Evolutionary conservation across 225 moss, liverwort and hornwort species (phyloP).

Genomic region (Pseudoscleropodium purum): DNA sequence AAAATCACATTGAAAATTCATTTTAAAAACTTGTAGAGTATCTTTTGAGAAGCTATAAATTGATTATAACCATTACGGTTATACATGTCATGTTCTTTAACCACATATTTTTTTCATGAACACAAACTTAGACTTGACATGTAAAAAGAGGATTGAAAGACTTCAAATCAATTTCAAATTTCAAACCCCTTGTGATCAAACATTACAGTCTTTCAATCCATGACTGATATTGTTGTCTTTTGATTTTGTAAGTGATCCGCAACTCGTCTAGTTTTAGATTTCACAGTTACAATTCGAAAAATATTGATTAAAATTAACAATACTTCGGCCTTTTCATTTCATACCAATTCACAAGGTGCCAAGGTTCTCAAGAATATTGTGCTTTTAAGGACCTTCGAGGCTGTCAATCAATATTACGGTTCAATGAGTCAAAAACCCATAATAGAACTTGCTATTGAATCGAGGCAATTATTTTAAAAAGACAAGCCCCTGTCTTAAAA

Average conservation of each 20-base stretch:
- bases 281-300: neutral
- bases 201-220: neutral
- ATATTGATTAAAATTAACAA: neutral
- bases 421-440: neutral
- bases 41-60: neutral
- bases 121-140: neutral
- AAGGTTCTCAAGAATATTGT: neutral
- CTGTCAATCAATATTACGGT: neutral
- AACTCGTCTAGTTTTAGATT: neutral
- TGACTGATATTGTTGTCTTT: neutral
- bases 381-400: neutral
- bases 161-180: neutral
- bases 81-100: neutral
- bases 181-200: neutral
- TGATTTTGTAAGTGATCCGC: neutral
- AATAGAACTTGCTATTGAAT: neutral
- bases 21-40: neutral
- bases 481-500: neutral
- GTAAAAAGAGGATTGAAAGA: neutral
- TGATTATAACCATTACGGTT: neutral
- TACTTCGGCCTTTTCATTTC: neutral
- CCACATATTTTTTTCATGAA: neutral
- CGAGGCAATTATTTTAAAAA: neutral
- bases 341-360: neutral
- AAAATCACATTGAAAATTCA: neutral